phyloP scores from a whole-genome alignment of 495 filamentous ascomycete genomes.

The Penicillium coprophilum region DNA sequence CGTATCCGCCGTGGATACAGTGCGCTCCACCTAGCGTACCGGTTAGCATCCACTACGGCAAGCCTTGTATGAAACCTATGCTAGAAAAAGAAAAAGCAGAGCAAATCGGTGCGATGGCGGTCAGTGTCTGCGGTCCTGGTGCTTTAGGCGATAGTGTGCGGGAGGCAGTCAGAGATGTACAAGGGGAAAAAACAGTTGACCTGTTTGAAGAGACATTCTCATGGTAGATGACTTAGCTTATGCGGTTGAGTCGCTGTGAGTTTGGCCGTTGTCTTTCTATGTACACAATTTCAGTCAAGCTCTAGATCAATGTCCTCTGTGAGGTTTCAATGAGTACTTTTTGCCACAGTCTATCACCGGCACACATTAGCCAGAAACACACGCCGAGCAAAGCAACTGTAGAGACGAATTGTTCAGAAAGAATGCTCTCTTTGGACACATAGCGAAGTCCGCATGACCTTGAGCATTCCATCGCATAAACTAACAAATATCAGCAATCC shows the following conservation, averaged over 20 bases:
- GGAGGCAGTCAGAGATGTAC: conserved; percentile 36
- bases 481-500: background rate
- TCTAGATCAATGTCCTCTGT: background rate
- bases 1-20: conserved; percentile 35
- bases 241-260: background rate
- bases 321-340: conserved; percentile 6
- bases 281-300: background rate
- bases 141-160: conserved; percentile 47
- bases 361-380: conserved; percentile 5
- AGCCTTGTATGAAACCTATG: conserved; percentile 35
- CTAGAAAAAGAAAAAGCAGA: conserved; percentile 36
- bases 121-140: conserved; percentile 48
- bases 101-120: conserved; percentile 46
- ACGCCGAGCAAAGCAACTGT: conserved; percentile 1
- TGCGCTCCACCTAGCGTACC: conserved; percentile 31
- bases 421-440: conserved; percentile 1
- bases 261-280: background rate
- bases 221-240: conserved; percentile 33
- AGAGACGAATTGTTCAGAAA: background rate
- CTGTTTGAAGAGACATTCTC: conserved; percentile 47
- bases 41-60: conserved; percentile 33
- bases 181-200: conserved; percentile 39
- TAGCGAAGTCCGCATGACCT: background rate
- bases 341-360: conserved; percentile 6
- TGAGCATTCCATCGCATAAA: background rate